These are phyloP conservation scores for Cystobasidium ongulense DNA, from an alignment of 768 basidiomycete species.

Conservation along the genomic window DNA sequence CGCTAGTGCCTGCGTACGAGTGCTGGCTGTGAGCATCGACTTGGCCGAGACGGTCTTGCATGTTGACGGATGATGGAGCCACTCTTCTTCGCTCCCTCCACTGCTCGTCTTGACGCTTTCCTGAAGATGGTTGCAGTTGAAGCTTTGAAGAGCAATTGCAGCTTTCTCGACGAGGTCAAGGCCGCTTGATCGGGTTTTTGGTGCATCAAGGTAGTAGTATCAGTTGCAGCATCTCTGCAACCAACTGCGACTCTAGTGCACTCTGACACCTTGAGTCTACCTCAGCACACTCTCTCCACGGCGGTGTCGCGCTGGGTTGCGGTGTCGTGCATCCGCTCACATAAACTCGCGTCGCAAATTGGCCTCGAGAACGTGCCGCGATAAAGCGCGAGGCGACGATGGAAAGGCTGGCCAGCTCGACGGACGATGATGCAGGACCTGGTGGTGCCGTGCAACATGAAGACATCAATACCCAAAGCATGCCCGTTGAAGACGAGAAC, in stretches of 20 bases:
- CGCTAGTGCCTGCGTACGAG: not conserved
- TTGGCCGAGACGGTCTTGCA: not conserved
- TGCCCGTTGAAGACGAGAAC: not conserved
- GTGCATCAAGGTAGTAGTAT: not conserved
- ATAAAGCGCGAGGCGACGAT: not conserved
- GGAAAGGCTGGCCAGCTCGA: not conserved
- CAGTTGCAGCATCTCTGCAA: not conserved
- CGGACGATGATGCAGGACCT: not conserved
- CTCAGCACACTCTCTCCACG: too few species aligned
- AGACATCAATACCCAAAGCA: not conserved
- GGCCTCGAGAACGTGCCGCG: not conserved
- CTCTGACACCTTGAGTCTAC: too few species aligned
- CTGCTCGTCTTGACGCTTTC: not conserved
- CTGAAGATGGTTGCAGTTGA: too few species aligned
- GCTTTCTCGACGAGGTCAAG: not conserved
- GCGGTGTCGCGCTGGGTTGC: too few species aligned
- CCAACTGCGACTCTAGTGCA: not conserved
- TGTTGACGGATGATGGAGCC: not conserved
- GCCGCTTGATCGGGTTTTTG: not conserved
- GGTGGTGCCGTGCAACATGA: not conserved
- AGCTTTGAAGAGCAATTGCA: not conserved
- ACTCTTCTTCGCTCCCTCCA: not conserved
- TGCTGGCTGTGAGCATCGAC: not conserved
- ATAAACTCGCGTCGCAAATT: not conserved
- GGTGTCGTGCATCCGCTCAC: too few species aligned